Conservation (phyloP, 768 basidiomycete species). For the Podaxis sp. region DNA sequence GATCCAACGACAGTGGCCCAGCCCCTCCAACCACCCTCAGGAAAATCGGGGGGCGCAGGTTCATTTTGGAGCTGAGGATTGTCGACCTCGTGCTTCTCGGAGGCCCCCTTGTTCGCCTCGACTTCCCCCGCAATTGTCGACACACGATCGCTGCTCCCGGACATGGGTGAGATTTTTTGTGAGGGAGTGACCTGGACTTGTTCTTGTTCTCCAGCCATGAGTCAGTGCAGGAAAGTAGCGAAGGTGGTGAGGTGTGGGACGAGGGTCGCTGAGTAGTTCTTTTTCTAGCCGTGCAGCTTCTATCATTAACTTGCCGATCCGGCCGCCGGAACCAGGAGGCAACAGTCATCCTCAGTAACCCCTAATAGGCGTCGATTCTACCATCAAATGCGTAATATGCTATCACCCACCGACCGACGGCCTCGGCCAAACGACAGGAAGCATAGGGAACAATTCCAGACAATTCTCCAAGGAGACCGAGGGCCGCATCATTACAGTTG, state of each 20-base stretch:
- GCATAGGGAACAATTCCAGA: too few species aligned
- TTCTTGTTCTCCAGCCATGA: neutral
- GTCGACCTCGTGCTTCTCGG: neutral
- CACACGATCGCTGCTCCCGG: neutral
- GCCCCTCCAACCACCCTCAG: conserved; percentile 17
- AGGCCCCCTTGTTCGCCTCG: neutral
- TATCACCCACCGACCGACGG: too few species aligned
- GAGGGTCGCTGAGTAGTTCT: neutral
- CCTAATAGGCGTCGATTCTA: too few species aligned
- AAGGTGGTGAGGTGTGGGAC: neutral
- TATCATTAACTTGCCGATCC: neutral
- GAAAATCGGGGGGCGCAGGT: neutral
- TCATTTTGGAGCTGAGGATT: neutral
- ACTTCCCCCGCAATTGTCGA: too few species aligned
- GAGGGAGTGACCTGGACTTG: neutral
- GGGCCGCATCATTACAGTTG: too few species aligned
- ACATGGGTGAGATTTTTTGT: neutral
- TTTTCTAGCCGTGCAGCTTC: neutral
- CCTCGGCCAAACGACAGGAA: too few species aligned
- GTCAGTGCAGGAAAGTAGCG: neutral
- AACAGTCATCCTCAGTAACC: too few species aligned
- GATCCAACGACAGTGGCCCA: conserved; percentile 17
- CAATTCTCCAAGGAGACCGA: too few species aligned
- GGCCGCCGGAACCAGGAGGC: too few species aligned
- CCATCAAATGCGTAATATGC: too few species aligned